phyloP scores from a whole-genome alignment of 1,139 yeast species.

The Taphrina sp. region DNA sequence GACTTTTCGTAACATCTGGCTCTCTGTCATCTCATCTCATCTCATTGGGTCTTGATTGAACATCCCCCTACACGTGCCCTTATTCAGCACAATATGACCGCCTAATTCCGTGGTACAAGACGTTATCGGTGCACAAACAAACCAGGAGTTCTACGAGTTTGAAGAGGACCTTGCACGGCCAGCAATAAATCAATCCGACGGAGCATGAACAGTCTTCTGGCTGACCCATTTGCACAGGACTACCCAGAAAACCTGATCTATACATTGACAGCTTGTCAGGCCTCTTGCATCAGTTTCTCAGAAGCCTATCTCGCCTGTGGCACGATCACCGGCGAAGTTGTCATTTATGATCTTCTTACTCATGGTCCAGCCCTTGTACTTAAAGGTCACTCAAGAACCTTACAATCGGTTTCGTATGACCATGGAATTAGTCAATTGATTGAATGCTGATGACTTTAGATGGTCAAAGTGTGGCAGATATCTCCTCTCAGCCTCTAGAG shows the following conservation, averaged over 20 bases:
- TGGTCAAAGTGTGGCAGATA: conserved; percentile 80
- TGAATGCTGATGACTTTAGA: conserved; percentile 39
- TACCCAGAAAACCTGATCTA: conserved; percentile 79
- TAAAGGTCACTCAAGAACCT: conserved; percentile 67
- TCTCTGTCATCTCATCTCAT: too few relatives aligned
- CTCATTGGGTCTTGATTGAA: too few relatives aligned
- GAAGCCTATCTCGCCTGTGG: conserved; percentile 90
- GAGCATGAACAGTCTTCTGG: conserved; percentile 73
- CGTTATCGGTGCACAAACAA: too few relatives aligned
- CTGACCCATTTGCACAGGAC: conserved; percentile 92
- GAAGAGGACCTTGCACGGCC: too few relatives aligned
- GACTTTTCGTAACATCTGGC: too few relatives aligned
- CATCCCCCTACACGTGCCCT: too few relatives aligned
- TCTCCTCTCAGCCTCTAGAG: conserved; percentile 72
- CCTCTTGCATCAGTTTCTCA: conserved; percentile 71
- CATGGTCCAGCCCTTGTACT: conserved; percentile 56
- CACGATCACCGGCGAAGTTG: conserved; percentile 70
- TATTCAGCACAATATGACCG: too few relatives aligned
- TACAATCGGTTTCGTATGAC: conserved; percentile 58
- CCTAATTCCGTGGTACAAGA: too few relatives aligned
- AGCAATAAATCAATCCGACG: too few relatives aligned
- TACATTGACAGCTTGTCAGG: conserved; percentile 66
- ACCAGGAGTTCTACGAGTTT: too few relatives aligned
- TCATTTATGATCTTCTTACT: conserved; percentile 74
- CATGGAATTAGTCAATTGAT: not conserved